Percentiles rank a stretch among this genome's conserved stretches.
Conservation (phyloP, 768 basidiomycete genomes). For the Mycena indigotica region DNA sequence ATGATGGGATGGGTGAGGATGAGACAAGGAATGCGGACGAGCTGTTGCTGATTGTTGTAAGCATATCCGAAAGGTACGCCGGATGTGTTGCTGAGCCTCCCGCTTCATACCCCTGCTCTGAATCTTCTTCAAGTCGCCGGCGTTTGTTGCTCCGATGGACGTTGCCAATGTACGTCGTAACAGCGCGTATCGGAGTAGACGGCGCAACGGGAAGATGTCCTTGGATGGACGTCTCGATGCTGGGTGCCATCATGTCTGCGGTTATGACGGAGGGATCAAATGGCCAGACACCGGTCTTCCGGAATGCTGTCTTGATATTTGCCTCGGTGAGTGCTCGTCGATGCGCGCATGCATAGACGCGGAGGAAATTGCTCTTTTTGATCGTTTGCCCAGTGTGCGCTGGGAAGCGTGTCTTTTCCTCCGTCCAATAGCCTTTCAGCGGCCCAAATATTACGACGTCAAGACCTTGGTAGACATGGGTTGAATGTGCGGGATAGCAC, state of each 20-base stretch:
- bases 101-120: background rate
- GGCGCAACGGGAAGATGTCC: slow-evolving; percentile 27
- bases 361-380: slow-evolving; percentile 40
- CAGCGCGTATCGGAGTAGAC: slow-evolving; percentile 7
- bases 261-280: slow-evolving; percentile 38
- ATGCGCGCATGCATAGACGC: slow-evolving; percentile 37
- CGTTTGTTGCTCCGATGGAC: background rate
- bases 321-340: slow-evolving; percentile 29
- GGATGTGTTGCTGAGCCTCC: background rate
- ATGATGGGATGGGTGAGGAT: slow-evolving; percentile 12
- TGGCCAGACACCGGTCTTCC: slow-evolving; percentile 41
- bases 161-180: slow-evolving; percentile 2
- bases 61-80: background rate
- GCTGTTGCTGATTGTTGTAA: background rate
- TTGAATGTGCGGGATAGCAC: slow-evolving; percentile 48
- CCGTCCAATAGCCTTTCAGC: slow-evolving; percentile 34
- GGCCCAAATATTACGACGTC: slow-evolving; percentile 40
- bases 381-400: slow-evolving; percentile 25
- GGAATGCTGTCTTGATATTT: slow-evolving; percentile 40
- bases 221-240: slow-evolving; percentile 29
- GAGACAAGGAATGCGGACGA: slow-evolving; percentile 1
- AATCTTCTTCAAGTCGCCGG: background rate
- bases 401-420: slow-evolving; percentile 21
- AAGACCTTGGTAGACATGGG: slow-evolving; percentile 48
- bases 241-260: slow-evolving; percentile 37